phyloP scores from a whole-genome alignment of 192 early-diverging fungal species.

The Fimicolochytrium jonesii region DNA sequence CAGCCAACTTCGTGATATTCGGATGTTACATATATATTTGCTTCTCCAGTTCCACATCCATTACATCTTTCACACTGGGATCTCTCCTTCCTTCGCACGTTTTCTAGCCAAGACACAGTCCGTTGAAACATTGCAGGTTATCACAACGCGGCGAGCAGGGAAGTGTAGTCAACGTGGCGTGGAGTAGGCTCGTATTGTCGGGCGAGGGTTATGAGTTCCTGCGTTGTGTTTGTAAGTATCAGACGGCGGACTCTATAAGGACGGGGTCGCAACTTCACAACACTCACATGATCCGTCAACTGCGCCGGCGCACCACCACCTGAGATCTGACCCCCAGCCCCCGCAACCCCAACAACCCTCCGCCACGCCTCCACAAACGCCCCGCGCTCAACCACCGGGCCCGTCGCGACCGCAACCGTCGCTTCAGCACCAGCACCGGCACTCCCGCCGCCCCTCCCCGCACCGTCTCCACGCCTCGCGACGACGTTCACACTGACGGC shows the following conservation, averaged over 20 bases:
- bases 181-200: slow-evolving; percentile 41
- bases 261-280: background rate
- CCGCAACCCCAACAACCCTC: too few relatives aligned
- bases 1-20: too few relatives aligned
- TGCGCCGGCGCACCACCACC: slow-evolving; percentile 1
- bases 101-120: too few relatives aligned
- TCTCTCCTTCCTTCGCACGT: too few relatives aligned
- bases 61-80: too few relatives aligned
- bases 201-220: slow-evolving; percentile 55
- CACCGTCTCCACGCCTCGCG: background rate
- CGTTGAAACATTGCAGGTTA: too few relatives aligned
- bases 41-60: too few relatives aligned
- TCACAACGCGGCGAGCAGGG: slow-evolving; percentile 4
- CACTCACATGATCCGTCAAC: slow-evolving; percentile 46
- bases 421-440: background rate
- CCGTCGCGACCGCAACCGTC: slow-evolving; percentile 9
- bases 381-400: too few relatives aligned
- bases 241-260: background rate
- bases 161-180: slow-evolving; percentile 9
- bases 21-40: too few relatives aligned
- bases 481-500: background rate
- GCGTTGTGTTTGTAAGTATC: background rate
- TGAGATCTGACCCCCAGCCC: slow-evolving; percentile 32
- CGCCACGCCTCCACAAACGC: too few relatives aligned
- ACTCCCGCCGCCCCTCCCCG: background rate